Percentiles rank a stretch among this genome's conserved stretches.
Conservation (phyloP, 2,329 filamentous ascomycete species). For the Pseudocercospora fuligena region DNA sequence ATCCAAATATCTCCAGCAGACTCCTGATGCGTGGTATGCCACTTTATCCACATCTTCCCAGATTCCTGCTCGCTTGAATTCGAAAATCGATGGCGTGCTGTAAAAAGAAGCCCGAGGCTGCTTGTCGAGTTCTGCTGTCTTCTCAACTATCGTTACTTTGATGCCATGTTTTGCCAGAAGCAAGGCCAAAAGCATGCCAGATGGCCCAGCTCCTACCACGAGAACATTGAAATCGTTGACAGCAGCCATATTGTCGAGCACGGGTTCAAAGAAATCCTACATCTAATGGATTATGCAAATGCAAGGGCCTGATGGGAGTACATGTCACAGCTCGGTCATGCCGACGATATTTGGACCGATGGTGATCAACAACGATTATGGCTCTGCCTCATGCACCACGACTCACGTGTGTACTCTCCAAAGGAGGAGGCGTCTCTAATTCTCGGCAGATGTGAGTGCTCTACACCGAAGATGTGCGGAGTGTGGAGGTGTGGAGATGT, state of each 20-base stretch:
- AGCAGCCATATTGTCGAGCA: neutral
- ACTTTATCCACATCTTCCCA: slow-evolving; percentile 37
- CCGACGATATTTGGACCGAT: neutral
- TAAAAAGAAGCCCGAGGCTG: slow-evolving; percentile 63
- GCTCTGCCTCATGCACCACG: neutral
- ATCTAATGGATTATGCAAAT: neutral
- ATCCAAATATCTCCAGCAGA: slow-evolving; percentile 29
- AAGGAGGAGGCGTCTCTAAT: neutral
- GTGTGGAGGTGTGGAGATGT: slow-evolving; percentile 4
- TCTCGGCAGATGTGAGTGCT: neutral
- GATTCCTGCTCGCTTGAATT: slow-evolving; percentile 43
- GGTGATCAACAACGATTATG: neutral
- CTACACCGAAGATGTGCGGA: neutral
- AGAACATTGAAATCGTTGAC: slow-evolving; percentile 19
- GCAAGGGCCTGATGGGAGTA: neutral
- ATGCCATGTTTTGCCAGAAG: slow-evolving; percentile 60
- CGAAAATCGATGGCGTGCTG: slow-evolving; percentile 43
- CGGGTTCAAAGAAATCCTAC: neutral
- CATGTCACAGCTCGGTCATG: neutral
- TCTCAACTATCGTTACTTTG: slow-evolving; percentile 61
- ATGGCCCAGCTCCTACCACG: slow-evolving; percentile 37
- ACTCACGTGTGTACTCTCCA: neutral
- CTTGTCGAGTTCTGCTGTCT: slow-evolving; percentile 58
- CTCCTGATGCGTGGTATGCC: slow-evolving; percentile 26
- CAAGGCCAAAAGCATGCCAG: slow-evolving; percentile 46